Evolutionary conservation across 164 flowering plant species (phyloP).

Genomic region (Aristolochia fimbriata): DNA sequence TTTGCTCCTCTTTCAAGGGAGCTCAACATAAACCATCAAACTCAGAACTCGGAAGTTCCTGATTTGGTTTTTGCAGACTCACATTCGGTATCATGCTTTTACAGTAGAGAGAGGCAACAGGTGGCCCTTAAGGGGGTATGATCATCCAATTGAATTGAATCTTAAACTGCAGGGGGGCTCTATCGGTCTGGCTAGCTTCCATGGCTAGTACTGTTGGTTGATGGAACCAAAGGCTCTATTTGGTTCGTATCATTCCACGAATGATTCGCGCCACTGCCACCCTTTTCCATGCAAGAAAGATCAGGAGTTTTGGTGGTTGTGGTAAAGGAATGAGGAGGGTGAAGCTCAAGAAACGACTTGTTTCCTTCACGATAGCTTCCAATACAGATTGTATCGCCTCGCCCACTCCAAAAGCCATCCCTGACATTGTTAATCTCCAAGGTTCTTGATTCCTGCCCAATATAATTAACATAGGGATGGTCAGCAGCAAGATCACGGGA

Average conservation of each 20-base stretch:
- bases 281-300: constrained; percentile 22
- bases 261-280: constrained; percentile 6
- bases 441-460: constrained; percentile 74
- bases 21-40: too few relatives aligned
- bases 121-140: too few relatives aligned
- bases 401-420: constrained; percentile 87
- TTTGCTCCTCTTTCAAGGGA: too few relatives aligned
- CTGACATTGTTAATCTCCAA: constrained; percentile 91
- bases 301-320: constrained; percentile 31
- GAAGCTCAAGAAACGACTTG: constrained; percentile 39
- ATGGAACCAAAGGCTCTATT: constrained; percentile 18
- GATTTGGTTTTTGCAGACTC: too few relatives aligned
- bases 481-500: background rate
- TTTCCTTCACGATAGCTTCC: constrained; percentile 44
- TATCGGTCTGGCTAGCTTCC: background rate
- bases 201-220: background rate
- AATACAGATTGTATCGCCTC: constrained; percentile 84
- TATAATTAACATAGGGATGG: background rate
- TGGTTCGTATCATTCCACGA: constrained; percentile 20
- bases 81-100: too few relatives aligned
- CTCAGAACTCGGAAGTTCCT: too few relatives aligned
- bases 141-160: background rate
- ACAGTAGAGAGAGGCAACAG: too few relatives aligned
- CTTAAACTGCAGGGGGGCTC: too few relatives aligned
- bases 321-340: constrained; percentile 31